Evolutionary conservation across 169 alveolate species (phyloP), one percentile per base, ranked within the genome.

Genomic region (Neospora caninum): DNA sequence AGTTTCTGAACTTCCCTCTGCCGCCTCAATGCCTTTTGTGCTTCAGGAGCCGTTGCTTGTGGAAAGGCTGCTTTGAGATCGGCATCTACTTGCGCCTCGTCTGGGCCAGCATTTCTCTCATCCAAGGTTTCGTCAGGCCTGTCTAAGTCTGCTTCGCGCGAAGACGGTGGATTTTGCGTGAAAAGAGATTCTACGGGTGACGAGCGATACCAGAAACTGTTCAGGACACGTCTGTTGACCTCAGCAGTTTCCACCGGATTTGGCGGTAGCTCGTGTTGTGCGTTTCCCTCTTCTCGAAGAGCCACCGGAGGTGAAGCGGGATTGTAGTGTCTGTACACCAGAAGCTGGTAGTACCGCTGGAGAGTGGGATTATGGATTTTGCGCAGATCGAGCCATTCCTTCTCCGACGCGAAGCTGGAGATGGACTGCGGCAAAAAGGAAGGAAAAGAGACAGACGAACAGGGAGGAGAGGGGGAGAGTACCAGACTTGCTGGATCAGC

Each of bases 301-400:
- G 43, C 42, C n/a, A n/a, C 86, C 86, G 86, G 67, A 82, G 89
- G 89, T 9, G 89, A 29, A 10, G 67, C 67, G 36, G 89, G 89
- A 41, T 43, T 39, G 64, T 82, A 42, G 89, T 82, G 67, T 82
- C 89, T 82, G 89, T 82, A 82, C 69, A 82, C 89, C 38, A 82
- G 67, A 41, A 82, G 89, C 43, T 38, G 69, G 41, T 42, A 82
- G 67, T 41, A 82, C 89, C 89, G 89, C 89, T 82, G 69, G 38
- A 82, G 89, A 1, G 89, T 49, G 22, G 89, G 89, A 29, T 42
- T 82, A 27, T 27, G 64, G 36, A 82, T 82, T 18, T 41, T 38
- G 25, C 27, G 89, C 7, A 82, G 43, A 16, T 1, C 64, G 36
- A 42, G 22, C 38, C 34, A 6, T 10, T 36, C 64, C 38, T 6